phyloP scores from a whole-genome alignment of 2,329 filamentous ascomycete genomes.

The Cladosporium sp. region DNA sequence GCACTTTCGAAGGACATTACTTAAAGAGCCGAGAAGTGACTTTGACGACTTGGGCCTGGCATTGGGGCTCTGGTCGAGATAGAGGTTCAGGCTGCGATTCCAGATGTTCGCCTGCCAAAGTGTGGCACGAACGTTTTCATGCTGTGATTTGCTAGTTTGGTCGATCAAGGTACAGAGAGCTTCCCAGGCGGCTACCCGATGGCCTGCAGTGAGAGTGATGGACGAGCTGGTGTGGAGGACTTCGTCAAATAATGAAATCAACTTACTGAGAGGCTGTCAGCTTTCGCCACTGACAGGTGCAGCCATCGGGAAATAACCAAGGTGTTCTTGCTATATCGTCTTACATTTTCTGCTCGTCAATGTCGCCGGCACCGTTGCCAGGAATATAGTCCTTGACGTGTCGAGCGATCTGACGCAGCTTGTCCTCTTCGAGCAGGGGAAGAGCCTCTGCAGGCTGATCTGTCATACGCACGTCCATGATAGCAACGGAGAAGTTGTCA shows the following conservation, averaged over 20 bases:
- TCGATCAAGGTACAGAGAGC: constrained; percentile 48
- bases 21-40: constrained; percentile 46
- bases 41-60: constrained; percentile 50
- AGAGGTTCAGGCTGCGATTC: constrained; percentile 41
- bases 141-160: constrained; percentile 36
- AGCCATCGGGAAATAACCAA: not conserved
- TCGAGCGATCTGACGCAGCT: constrained; percentile 23
- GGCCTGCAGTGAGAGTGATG: constrained; percentile 32
- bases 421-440: constrained; percentile 22
- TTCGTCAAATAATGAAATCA: constrained; percentile 24
- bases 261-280: constrained; percentile 21
- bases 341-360: constrained; percentile 27
- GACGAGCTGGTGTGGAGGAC: constrained; percentile 25
- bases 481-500: not conserved
- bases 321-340: not conserved
- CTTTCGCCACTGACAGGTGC: constrained; percentile 6
- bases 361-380: not conserved
- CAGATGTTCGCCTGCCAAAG: constrained; percentile 42
- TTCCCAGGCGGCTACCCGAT: constrained; percentile 50
- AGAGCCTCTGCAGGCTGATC: not conserved
- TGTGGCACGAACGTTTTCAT: constrained; percentile 31
- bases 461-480: constrained; percentile 13
- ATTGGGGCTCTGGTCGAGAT: constrained; percentile 44
- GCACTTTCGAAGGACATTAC: constrained; percentile 37
- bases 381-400: constrained; percentile 20